Base-by-base conservation (phyloP, 148 eudicot species). In the Persicaria maculosa region DNA sequence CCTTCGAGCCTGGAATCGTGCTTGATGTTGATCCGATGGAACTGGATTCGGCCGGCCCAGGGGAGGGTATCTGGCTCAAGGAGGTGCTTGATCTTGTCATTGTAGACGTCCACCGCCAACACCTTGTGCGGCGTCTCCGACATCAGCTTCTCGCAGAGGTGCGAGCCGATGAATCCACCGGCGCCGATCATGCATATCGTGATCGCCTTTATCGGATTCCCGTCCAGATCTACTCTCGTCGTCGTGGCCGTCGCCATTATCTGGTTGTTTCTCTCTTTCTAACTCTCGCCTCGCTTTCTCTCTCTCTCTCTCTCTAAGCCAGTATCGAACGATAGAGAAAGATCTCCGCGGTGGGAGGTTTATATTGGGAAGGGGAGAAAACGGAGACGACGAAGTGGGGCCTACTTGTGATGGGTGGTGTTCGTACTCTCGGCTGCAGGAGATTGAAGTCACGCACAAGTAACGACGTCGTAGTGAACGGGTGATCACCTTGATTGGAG, bases 101-200 rank as follows among this genome's bases (percentile, higher is more conserved):
- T 88, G 83, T 92, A 92, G 1, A 95, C 98, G 62, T 95, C 98
- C 25, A 95, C 98, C 6, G 98, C 98, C 46, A 90, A 75, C n/a
- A 95, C 88, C 69, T 82, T 92, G 80, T 95, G 98, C 36, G 83
- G 86, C 17, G 98, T 95, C 83, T 95, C 97, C n/a, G 80, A 11
- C 88, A 95, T 83, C 47, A 95, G 78, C 75, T 95, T 95, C 81
- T 95, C 97, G 75, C 97, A 95, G 54, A 95, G 93, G 72, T 95
- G 97, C 11, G 97, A 92, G 16, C 98, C 98, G 25, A 95, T 95
- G 86, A 95, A 95, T 0, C 98, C 98, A 22, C 98, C 98, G 53
- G 97, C 98, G 7, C 98, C 97, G 50, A 95, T 92, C 98, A 95
- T 92, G 88, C 98, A 92, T 10, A 95, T 95, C 7, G 93, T 88